These are phyloP conservation scores for sunflower (Helianthus annuus) DNA, from an alignment of 129 eudicot species.

Conservation along the genomic window HanXRQr2.0-SUNRISE NC_035446.2:132550667-132551166, in stretches of 20 bases:
- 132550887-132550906: constrained; percentile 6
- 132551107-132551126: constrained; percentile 15
- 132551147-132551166: constrained; percentile 6
- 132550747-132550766: not conserved
- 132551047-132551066: constrained; percentile 19
- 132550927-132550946: not conserved
- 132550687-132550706: too few species aligned
- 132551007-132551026: constrained; percentile 25
- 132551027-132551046: constrained; percentile 13
- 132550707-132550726: too few species aligned
- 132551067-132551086: constrained; percentile 17
- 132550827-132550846: constrained; percentile 17
- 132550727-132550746: too few species aligned
- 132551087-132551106: constrained; percentile 20
- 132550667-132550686: too few species aligned
- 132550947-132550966: constrained; percentile 16
- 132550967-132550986: not conserved
- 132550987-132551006: constrained; percentile 31
- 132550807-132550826: constrained; percentile 27
- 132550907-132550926: constrained; percentile 19
- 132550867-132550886: constrained; percentile 7
- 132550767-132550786: not conserved
- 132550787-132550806: not conserved
- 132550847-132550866: constrained; percentile 28
- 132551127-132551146: not conserved